Percentiles rank a stretch among this genome's conserved stretches.
Evolutionary conservation across 208 protist genomes (phyloP).

Genomic region (Herpetomonas tarakana): DNA sequence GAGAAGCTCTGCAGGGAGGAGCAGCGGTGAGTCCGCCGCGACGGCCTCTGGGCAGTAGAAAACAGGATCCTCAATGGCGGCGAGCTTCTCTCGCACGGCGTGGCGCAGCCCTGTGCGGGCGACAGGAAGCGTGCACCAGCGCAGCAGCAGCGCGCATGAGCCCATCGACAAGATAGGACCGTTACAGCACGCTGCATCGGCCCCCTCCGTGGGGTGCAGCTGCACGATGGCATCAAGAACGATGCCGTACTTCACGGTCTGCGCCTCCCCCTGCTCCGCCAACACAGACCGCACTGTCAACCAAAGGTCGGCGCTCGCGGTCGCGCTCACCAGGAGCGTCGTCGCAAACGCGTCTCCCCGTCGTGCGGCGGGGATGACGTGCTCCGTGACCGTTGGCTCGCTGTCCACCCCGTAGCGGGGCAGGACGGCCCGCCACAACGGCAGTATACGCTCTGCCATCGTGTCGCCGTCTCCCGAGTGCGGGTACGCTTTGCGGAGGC

Average conservation of each 20-base stretch:
- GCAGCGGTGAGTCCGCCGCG: background rate
- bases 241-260: background rate
- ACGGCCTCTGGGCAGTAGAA: no score
- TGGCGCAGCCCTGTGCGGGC: slow-evolving; percentile 25
- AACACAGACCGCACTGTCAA: slow-evolving; percentile 6
- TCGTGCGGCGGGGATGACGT: background rate
- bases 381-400: background rate
- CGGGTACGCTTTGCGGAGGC: background rate
- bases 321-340: background rate
- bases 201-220: background rate
- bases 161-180: slow-evolving; percentile 4
- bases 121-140: slow-evolving; percentile 35
- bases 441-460: background rate
- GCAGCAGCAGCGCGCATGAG: slow-evolving; percentile 28
- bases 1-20: background rate
- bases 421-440: background rate
- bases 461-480: background rate
- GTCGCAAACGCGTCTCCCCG: background rate
- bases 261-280: background rate
- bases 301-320: slow-evolving; percentile 9
- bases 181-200: background rate
- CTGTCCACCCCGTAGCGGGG: background rate
- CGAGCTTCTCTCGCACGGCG: slow-evolving; percentile 16
- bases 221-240: background rate
- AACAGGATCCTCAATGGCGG: background rate